These are phyloP conservation scores for Apiotrichum gracile DNA, from an alignment of 1,284 basidiomycete genomes.

Conservation along the genomic window DNA sequence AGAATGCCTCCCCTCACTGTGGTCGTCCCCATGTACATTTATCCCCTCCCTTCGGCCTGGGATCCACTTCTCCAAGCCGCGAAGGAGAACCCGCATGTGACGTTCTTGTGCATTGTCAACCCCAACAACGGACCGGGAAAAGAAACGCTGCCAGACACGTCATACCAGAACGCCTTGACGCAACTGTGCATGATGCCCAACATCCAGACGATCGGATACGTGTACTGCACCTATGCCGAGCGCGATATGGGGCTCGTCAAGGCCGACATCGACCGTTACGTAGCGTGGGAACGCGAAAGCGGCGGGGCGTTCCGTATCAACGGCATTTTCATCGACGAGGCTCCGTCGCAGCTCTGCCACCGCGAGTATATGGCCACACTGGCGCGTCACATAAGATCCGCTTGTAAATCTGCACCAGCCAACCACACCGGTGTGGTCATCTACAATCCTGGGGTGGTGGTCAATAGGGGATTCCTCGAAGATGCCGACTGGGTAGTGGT, in stretches of 20 bases:
- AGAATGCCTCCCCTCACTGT: conserved; percentile 3
- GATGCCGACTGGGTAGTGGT: conserved; percentile 6
- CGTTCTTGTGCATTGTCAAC: conserved; percentile 11
- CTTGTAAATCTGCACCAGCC: neutral
- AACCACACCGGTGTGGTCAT: neutral
- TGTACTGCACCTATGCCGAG: conserved; percentile 5
- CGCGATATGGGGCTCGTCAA: conserved; percentile 1
- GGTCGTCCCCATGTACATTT: conserved; percentile 12
- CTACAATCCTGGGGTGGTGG: conserved; percentile 9
- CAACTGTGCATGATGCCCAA: conserved; percentile 3
- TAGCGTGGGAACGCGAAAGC: neutral
- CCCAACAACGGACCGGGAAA: conserved; percentile 7
- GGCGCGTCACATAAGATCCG: neutral
- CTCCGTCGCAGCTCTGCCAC: conserved; percentile 1
- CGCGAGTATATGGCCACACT: neutral
- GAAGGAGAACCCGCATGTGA: neutral
- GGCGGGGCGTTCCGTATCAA: neutral
- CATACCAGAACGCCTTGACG: neutral
- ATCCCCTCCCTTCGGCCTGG: conserved; percentile 5
- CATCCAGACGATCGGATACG: conserved; percentile 9
- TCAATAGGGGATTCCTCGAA: neutral
- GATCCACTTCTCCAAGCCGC: conserved; percentile 2
- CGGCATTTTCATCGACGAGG: conserved; percentile 15
- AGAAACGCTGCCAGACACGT: neutral
- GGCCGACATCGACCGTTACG: conserved; percentile 6